Percentiles rank a stretch among this genome's conserved stretches.
Conservation (phyloP, 345 rosid species). For the Orychophragmus violaceus region DNA sequence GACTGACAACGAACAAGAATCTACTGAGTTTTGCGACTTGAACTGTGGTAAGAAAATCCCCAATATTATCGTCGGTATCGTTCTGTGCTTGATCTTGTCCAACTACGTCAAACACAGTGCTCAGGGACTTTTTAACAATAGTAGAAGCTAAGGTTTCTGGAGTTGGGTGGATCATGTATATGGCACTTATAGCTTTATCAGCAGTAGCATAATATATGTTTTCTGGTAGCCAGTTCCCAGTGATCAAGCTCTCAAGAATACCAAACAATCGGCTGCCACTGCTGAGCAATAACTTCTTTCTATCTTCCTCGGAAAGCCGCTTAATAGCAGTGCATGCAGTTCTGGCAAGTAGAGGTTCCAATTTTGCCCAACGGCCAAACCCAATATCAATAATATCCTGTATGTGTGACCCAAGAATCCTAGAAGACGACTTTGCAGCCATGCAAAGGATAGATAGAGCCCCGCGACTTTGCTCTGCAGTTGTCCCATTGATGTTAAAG, state of each 20-base stretch:
- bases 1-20: slow-evolving; percentile 75
- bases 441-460: slow-evolving; percentile 90
- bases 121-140: slow-evolving; percentile 60
- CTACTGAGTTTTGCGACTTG: slow-evolving; percentile 77
- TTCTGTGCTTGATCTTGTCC: slow-evolving; percentile 44
- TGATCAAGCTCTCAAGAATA: slow-evolving; percentile 66
- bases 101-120: slow-evolving; percentile 46
- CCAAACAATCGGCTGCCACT: slow-evolving; percentile 71
- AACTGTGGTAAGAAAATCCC: slow-evolving; percentile 42
- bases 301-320: slow-evolving; percentile 80
- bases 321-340: slow-evolving; percentile 84
- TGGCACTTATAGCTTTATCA: slow-evolving; percentile 81
- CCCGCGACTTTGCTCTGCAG: slow-evolving; percentile 88
- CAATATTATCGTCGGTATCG: slow-evolving; percentile 27
- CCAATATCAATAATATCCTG: slow-evolving; percentile 98
- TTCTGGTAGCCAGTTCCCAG: slow-evolving; percentile 87
- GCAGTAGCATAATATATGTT: slow-evolving; percentile 84
- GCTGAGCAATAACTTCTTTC: slow-evolving; percentile 57
- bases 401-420: slow-evolving; percentile 76
- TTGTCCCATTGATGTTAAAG: slow-evolving; percentile 83
- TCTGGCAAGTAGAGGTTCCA: slow-evolving; percentile 90
- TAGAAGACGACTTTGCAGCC: slow-evolving; percentile 88
- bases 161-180: slow-evolving; percentile 78
- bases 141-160: slow-evolving; percentile 78
- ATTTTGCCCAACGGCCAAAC: slow-evolving; percentile 98